Base-by-base conservation (phyloP, 371 early-diverging fungal genomes). In the Phascolomyces articulosus region DNA sequence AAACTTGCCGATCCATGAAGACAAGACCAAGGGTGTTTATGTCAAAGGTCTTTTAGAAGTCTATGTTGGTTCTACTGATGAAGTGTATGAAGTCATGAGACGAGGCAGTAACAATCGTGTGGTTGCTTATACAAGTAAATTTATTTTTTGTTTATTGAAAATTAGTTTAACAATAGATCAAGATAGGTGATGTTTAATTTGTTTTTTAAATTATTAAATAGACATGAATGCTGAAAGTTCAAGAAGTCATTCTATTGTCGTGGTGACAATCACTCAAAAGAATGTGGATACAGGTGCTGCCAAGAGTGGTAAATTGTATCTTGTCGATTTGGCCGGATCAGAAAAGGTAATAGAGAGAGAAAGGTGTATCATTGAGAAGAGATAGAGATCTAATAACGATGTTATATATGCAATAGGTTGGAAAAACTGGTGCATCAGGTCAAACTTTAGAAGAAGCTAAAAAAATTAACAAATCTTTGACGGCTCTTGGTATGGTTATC, bases 241-340 rank as follows among this genome's bases (percentile, higher is more conserved):
- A 31, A 90, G 99, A 58, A 90, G 90, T 74, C 99, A 99, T 80
- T 96, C 98, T 51, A 95, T 99, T 68, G 97, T 99, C 72, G 91
- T 96, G 20, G 80, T 98, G 47, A 93, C 93, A 10, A 89, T 99
- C 66, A 89, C 87, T 20, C 93, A 96, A 80, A 95, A 96, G 85
- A 95, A 97, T 75, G 74, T 94, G 28, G 75, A 83, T 23, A 93
- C 90, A 57, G 97, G 96, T 47, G 91, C 90, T 66, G 88, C 86
- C 48, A 95, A 93, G 75, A 88, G 90, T 61, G 95, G 96, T 61
- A 93, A 93, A 67, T 84, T 99, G 40, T 95, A 91, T 66, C 85
- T 99, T 55, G 98, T 99, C 54, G 99, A 99, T 92, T 81, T 99
- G 70, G 99, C 99, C 27, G 99, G 99, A 69, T 98, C 99, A 27